Evolutionary conservation across 495 filamentous ascomycete species (phyloP), one percentile per base, ranked within the genome.

Genomic region (Aspergillus avenaceus): DNA sequence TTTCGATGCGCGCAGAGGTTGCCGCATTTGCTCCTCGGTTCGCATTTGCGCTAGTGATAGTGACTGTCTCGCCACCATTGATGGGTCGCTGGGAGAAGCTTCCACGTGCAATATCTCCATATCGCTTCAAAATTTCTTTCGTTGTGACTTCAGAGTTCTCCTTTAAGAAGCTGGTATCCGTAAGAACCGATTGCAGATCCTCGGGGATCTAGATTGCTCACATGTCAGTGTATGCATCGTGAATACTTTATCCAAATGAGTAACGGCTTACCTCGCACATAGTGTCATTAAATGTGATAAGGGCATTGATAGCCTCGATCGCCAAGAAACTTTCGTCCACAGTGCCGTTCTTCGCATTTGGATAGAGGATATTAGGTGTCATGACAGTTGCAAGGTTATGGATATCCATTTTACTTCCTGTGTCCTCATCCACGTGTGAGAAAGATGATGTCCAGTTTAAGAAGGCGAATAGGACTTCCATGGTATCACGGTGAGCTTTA

Each of bases 311-410:
- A 22, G 91, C 91, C 60, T 95, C 88, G 42, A 99, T 96, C 12
- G 91, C 88, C 56, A 87, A 76, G 76, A 97, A 96, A 56, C 88
- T 92, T 55, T 86, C 84, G 57, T 93, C 90, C 11, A 84, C 79
- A 54, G 82, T 84, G 37, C 79, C 77, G 54, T 75, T 85, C 61
- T 84, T 83, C 26, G 78, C 74, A 55, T 82, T 86, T 9, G 87
- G 83, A 57, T 88, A 90, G 12, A 99, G 82, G 46, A 99, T 87
- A 54, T 99, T 99, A 0, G 93, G 93, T 5, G 91, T 89, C 55
- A 99, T 95, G 50, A 99, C 93, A n/a, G 95, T 97, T 6, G 93
- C 89, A 46, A 99, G 80, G 60, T 99, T 99, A 67, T 96, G 91
- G 42, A 93, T 90, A 67, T 99, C 93, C 93, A 99, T 99, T 76